Evolutionary conservation across 352 stramenopile genomes (phyloP), one percentile per base, ranked within the genome.

Genomic region (Thalassiosira allenii): DNA sequence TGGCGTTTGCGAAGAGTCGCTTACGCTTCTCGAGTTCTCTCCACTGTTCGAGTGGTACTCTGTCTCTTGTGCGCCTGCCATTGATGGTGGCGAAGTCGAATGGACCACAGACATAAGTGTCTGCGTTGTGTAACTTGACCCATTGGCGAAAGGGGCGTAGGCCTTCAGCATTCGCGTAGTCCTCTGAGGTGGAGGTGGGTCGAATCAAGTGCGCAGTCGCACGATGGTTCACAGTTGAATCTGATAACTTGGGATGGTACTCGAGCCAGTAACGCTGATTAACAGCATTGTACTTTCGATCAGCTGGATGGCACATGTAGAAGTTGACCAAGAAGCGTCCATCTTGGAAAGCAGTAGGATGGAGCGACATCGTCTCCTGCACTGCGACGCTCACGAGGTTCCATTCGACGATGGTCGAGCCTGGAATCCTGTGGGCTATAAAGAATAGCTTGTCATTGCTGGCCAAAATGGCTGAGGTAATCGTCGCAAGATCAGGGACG

Each of bases 181-280:
- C 11, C 9, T 37, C 53, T 3, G 53, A 34, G 9, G 23, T 40
- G 6, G 6, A 8, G 11, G 53, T 37, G 20, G 53, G 53, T 6
- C 53, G 53, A 41, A 62, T 62, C 6, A 62, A 41, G 30, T 62
- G 53, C 9, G 11, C 4, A 25, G 6, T 14, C 11, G 44, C 20
- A 9, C 4, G 25, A 40, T 40, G 23, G 53, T 6, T n/a, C 20
- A 54, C n/a, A 4, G 59, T 56, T 5, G 37, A 56, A n/a, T 20
- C 8, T 4, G 11, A 22, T 47, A 47, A 47, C 40, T 17, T 62
- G 30, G 11, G 6, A 25, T 74, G 61, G 23, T 74, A 73, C 49
- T 81, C 25, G 9, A 81, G 40, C 72, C 63, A 75, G 20, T 57
- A 70, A 8, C 44, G 63, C 33, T 70, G 54, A 23, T 81, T 74